Evolutionary conservation across 2,329 filamentous ascomycete genomes (phyloP).

Genomic region (Fusarium aywerte): DNA sequence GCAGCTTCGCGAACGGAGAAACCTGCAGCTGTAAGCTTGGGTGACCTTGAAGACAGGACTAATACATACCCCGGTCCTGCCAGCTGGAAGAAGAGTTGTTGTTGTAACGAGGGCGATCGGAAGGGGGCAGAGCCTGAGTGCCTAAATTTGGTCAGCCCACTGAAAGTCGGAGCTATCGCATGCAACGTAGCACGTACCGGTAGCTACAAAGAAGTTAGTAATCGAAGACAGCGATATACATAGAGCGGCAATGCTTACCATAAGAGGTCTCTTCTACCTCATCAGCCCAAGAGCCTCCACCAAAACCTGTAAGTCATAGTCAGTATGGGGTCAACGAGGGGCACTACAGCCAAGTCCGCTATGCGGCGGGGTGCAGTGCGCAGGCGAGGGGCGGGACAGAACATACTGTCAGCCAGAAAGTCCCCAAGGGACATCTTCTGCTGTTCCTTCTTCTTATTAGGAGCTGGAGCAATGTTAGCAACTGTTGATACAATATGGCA

Average conservation of each 20-base stretch:
- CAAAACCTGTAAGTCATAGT: constrained; percentile 55
- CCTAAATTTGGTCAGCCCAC: constrained; percentile 53
- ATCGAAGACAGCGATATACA: constrained; percentile 29
- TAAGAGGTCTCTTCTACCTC: constrained; percentile 89
- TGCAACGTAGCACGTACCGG: constrained; percentile 49
- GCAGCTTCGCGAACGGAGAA: constrained; percentile 77
- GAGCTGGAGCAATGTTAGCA: constrained; percentile 66
- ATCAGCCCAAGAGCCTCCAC: constrained; percentile 92
- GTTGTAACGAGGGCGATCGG: constrained; percentile 57
- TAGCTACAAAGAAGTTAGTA: constrained; percentile 50
- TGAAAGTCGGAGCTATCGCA: constrained; percentile 18
- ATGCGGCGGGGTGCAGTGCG: constrained; percentile 40
- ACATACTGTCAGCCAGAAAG: constrained; percentile 92
- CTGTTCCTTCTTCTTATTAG: constrained; percentile 89
- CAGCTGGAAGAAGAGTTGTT: constrained; percentile 52
- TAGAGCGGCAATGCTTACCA: constrained; percentile 64
- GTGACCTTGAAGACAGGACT: neutral
- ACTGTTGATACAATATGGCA: constrained; percentile 1
- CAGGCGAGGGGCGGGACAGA: constrained; percentile 45
- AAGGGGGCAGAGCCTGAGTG: constrained; percentile 66
- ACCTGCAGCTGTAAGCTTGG: constrained; percentile 53
- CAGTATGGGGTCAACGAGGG: constrained; percentile 41
- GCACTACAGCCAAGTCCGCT: constrained; percentile 33
- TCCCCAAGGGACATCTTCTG: constrained; percentile 98
- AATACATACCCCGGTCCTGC: constrained; percentile 58